Base-by-base conservation (phyloP, 176 grass and related monocot genomes). In the Eragrostis nindensis region DNA sequence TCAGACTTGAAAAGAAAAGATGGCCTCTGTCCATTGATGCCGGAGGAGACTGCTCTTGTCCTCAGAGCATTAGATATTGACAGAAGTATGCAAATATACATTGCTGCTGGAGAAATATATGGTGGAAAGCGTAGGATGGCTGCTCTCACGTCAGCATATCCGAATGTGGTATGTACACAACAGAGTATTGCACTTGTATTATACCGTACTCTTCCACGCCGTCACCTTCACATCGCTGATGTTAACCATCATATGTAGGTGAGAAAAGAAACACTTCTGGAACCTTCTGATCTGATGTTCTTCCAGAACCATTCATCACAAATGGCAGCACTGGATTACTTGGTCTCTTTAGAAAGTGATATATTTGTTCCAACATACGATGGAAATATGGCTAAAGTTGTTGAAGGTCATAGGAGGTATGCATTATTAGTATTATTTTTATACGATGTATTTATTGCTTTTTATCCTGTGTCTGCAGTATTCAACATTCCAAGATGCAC, bases 241-340 rank as follows among this genome's bases (percentile, higher is more conserved):
- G 42, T 65, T 46, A 50, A 60, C 63, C 54, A 70, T 66, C 42
- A 7, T 79, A 38, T 87, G 3, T 66, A 99, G 96, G 96, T 93
- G 29, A 91, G 90, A 73, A 99, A 99, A 60, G 96, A 99, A 73
- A 95, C 93, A 22, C 72, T 99, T 40, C 79, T 93, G 79, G 80
- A 83, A 70, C 72, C 88, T 82, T 84, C 89, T 39, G 93, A 99
- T 82, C 80, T 95, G 53, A 89, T 87, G 82, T 99, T 91, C 74
- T 95, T 99, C 82, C 90, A 95, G 76, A 95, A 99, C 70, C 96
- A 99, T 89, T 99, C 93, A 7, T 93, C 93, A 24, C 96, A 99
- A 75, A 99, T 99, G 96, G 92, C 96, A 18, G 96, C 96, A 25
- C 82, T 99, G 66, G 96, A 99, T 86, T 99, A 99, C 71, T 86